These are phyloP conservation scores for Castanea crenata DNA, from an alignment of 306 rosid species.

Conservation along the genomic window DNA sequence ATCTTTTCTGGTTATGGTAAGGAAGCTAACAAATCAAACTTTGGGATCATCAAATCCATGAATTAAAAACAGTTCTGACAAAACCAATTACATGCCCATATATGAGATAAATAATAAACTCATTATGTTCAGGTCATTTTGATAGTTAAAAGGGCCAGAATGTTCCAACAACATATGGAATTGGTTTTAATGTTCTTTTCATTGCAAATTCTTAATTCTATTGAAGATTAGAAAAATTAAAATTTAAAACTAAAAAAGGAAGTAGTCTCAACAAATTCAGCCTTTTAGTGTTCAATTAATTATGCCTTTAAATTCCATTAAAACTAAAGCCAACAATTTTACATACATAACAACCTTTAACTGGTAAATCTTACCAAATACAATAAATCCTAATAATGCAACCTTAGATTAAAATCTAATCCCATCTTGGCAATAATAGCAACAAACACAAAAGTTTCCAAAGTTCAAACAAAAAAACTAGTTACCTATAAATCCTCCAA, in stretches of 20 bases:
- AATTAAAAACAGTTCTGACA: neutral
- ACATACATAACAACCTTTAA: neutral
- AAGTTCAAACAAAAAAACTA: neutral
- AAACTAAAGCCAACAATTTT: slow-evolving; percentile 28
- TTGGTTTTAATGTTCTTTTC: neutral
- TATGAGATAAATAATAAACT: neutral
- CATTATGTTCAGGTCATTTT: neutral
- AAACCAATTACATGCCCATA: neutral
- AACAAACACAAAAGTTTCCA: neutral
- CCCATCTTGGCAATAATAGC: neutral
- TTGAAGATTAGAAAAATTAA: neutral
- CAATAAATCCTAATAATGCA: neutral
- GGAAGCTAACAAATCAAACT: slow-evolving; percentile 7
- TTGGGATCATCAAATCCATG: neutral
- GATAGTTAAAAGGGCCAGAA: neutral
- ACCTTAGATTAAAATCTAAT: neutral
- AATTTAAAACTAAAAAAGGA: neutral
- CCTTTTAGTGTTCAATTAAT: neutral
- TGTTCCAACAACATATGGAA: neutral
- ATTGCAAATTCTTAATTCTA: neutral
- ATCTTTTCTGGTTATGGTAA: neutral
- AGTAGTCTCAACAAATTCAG: neutral
- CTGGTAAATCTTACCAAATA: slow-evolving; percentile 10
- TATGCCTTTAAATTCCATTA: neutral
- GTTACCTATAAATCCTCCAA: slow-evolving; percentile 96